Base-by-base conservation (phyloP, 306 rosid species). In the Trifolium subterraneum region DNA sequence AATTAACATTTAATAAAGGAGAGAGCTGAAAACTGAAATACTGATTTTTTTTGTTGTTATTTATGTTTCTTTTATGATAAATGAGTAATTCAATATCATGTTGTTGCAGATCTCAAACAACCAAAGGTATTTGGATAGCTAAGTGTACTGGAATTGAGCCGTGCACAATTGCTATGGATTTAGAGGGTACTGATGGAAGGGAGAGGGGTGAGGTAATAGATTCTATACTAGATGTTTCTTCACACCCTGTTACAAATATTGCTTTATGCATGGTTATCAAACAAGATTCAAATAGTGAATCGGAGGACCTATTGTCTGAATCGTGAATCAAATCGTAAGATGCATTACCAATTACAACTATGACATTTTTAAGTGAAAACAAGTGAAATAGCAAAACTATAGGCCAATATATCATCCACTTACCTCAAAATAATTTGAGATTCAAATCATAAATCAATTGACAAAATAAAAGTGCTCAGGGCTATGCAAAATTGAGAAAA, bases 161-260 rank as follows among this genome's bases (percentile, higher is more conserved):
- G 41, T 84, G 84, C 78, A 94, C 98, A 22, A 79, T 94, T 80
- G 97, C 86, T 79, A 89, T 94, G 98, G 98, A 94, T 88, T 88
- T 91, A 84, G 98, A 94, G 88, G 98, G 98, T 11, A 94, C 98
- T 36, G 98, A 91, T 90, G 98, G 98, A 72, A 88, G 97, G 68
- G 98, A 94, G 84, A 81, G 98, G 76, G 98, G 98, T 44, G 97
- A 91, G 98, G 98, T 94, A 85, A 80, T 66, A 6, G n/a, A 23
- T 39, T 70, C 47, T 62, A 62, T 16, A n/a, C 38, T 70, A 11
- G 14, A 64, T 52, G 56, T 39, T 79, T 64, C 73, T 58, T 60
- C 66, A 15, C 15, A 60, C 22, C 42, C 13, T 29, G 20, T 33
- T 7, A 14, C 4, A 33, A 11, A 15, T 15, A 8, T 60, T 33